Evolutionary conservation across 148 eudicot species (phyloP).

Genomic region (Chenopodium berlandieri): DNA sequence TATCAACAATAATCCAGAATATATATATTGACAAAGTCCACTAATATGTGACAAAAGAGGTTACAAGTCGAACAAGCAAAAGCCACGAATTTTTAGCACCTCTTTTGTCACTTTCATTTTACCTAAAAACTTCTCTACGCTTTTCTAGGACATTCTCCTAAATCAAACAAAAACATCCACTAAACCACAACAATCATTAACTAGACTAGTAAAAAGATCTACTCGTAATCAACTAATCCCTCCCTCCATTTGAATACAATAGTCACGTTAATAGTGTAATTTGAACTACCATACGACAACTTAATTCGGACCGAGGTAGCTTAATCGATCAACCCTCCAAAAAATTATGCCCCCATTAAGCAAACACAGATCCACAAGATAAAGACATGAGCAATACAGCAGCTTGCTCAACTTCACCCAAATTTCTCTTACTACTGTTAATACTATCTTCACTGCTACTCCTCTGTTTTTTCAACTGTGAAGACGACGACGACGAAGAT

Average conservation of each 20-base stretch:
- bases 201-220: too few relatives aligned
- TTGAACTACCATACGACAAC: not conserved
- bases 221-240: too few relatives aligned
- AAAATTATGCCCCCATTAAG: not conserved
- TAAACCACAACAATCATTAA: not conserved
- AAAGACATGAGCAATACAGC: constrained; percentile 53
- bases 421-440: constrained; percentile 18
- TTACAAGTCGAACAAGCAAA: not conserved
- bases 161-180: not conserved
- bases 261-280: not conserved
- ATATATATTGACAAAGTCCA: not conserved
- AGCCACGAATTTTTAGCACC: not conserved
- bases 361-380: constrained; percentile 52
- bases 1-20: too few relatives aligned
- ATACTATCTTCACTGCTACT: constrained; percentile 9
- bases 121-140: not conserved
- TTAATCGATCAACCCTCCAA: not conserved
- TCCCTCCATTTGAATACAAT: not conserved
- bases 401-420: constrained; percentile 55
- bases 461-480: constrained; percentile 32
- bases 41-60: not conserved
- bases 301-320: not conserved
- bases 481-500: not conserved
- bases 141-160: constrained; percentile 8
- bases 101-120: not conserved